Evolutionary conservation across 1,284 basidiomycete species (phyloP), one percentile per base, ranked within the genome.

Genomic region (Pascua guehoae): DNA sequence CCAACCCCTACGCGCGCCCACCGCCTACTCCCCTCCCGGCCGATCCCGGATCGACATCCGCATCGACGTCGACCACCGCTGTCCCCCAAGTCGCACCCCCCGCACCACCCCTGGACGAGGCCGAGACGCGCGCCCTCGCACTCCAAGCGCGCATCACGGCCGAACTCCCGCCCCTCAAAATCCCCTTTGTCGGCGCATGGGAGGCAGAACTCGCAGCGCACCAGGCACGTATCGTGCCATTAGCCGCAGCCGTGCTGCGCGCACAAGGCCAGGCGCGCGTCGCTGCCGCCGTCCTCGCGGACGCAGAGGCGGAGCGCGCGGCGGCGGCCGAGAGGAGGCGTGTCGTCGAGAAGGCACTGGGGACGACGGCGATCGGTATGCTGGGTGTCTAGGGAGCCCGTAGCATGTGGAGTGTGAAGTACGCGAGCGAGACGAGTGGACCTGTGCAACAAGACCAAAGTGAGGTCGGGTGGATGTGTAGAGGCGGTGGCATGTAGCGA

Each of bases 301-400:
- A 75, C 53, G 73, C 71, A 0, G 73, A 75, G 61, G 68, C 68
- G 17, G 72, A 75, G 53, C 53, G 69, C 8, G 40, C 60, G 2
- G 67, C 69, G 1, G 73, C 69, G 2, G 57, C 45, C 5, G 72
- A 74, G 51, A 58, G 73, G 47, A 57, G 70, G 39, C 62, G 60
- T 50, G 62, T 69, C 1, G 63, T 58, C 24, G 68, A 72, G 50
- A 60, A 50, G 42, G 24, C 24, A 32, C 24, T 32, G 24, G 24
- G 24, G 24, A 32, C 24, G 4, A 32, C 24, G 24, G 24, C 4
- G 24, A 32, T 32, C 7, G 24, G 24, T 7, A 32, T 32, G 24
- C 24, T 32, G 4, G 24, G 24, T 32, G 24, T 32, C 24, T 32
- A 32, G 24, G 24, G 24, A 32, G 24, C 7, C 24, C 7, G 7